Evolutionary conservation across 2,329 filamentous ascomycete genomes (phyloP).

Genomic region (Paecilomyces dactylethromorphus): DNA sequence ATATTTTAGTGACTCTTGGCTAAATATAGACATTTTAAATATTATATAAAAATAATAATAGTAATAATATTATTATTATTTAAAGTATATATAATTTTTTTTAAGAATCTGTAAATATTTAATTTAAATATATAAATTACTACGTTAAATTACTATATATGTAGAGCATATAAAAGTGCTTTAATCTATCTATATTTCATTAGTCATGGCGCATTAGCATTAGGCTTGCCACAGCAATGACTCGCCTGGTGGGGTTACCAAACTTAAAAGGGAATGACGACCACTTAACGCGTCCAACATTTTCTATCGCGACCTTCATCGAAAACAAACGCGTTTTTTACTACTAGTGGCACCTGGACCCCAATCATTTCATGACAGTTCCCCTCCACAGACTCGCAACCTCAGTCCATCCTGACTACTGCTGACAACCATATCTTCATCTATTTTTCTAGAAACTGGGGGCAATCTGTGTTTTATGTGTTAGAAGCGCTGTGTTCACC

Average conservation of each 20-base stretch:
- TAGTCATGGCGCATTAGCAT: no score
- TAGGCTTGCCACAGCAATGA: background rate
- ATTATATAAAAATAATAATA: background rate
- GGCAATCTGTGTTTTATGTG: background rate
- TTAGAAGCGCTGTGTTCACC: background rate
- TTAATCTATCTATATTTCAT: background rate
- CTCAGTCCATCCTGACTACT: background rate
- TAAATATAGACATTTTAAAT: background rate
- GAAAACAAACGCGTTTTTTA: background rate
- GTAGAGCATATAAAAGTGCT: background rate
- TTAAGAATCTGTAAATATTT: no score
- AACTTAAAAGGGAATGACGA: background rate
- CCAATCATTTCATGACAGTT: background rate
- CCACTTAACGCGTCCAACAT: slow-evolving; percentile 14
- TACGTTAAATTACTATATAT: background rate
- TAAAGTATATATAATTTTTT: no score
- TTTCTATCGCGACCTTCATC: background rate
- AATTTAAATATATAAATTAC: background rate
- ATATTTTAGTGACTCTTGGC: background rate
- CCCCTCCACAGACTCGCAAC: background rate
- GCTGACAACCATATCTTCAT: no score
- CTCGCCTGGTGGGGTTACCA: background rate
- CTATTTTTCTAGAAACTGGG: background rate
- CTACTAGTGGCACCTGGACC: background rate
- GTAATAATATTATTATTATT: no score